Evolutionary conservation across 2,329 filamentous ascomycete species (phyloP), one percentile per base, ranked within the genome.

Genomic region (Fusarium hainanense): DNA sequence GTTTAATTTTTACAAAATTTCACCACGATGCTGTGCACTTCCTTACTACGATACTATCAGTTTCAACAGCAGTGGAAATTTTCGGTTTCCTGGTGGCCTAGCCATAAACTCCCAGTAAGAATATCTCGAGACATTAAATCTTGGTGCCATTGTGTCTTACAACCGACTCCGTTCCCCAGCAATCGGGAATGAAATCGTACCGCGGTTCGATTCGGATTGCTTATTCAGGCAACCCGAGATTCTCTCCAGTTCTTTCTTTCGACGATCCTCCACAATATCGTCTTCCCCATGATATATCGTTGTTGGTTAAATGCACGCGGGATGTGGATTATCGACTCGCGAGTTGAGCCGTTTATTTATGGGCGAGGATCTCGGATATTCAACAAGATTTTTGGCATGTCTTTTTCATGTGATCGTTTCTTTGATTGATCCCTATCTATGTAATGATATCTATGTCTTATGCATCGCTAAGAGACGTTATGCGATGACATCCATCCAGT

Each of bases 181-280:
- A n/a, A 46, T 28, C 18, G 7, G 18, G 25, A 47, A 20, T 8
- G 10, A 12, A n/a, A 21, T 37, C 23, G n/a, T n/a, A 28, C 21
- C 32, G 25, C 58, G 50, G 27, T 25, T 30, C 47, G 27, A 41
- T 10, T 52, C 68, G 70, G 66, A 7, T 69, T 74, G n/a, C 72
- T 62, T 27, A 10, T 65, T 72, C 68, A n/a, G 52, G 63, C 32
- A 70, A 30, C n/a, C 66, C 68, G 70, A 47, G 10, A 43, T 55
- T 68, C 25, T 68, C 25, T 16, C 42, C 28, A 47, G 54, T 30
- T 40, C 20, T 11, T 12, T 42, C 32, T 11, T 41, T 46, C 44
- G 48, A 58, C 58, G 63, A 68, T 70, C 63, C 58, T 71, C 68
- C 63, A 32, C 63, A 70, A 48, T 37, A 14, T 27, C 47, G 16